Evolutionary conservation across 768 basidiomycete species (phyloP), one percentile per base, ranked within the genome.

Genomic region (Amanita rubescens): DNA sequence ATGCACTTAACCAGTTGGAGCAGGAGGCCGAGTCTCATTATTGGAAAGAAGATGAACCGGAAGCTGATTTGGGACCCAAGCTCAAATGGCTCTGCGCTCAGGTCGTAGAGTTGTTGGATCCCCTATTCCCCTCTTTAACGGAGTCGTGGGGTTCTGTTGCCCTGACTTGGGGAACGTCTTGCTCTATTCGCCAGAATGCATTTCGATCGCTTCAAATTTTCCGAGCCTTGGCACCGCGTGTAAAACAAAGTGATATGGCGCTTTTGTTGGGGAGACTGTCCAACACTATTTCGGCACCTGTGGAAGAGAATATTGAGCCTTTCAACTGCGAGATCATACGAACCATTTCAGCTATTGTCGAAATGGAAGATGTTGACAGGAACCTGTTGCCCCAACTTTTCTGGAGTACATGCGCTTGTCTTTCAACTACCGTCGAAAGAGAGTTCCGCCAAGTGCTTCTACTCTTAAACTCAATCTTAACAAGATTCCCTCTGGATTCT

Each of bases 191-290:
- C 44, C 82, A 84, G 35, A 82, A 84, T 17, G 92, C 94, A 2
- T 90, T 89, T 69, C 80, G 93, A 30, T 94, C 93, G 9, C 73
- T 96, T 55, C 94, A 96, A 65, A 74, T 93, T n/a, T 93, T 90
- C 69, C 84, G 91, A 34, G 81, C 87, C 1, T 72, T 96, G 19
- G 79, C 82, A 63, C 87, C 91, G 0, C 73, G 77, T 24, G 77
- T 91, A 37, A 83, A 81, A 49, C 80, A 84, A 53, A 69, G 75
- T 7, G 85, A 90, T 66, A 75, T 96, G 15, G 87, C 88, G 1
- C 77, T 86, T 45, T 74, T 94, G 20, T 76, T 97, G 3, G 88
- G 87, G 27, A 80, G 94, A 24, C 71, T 95, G 7, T 90, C 90
- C 14, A 89, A 85, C 60, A 91, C 89, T 9, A 80, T 95, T 35